These are phyloP conservation scores for Brachypodium distachyon DNA, from an alignment of 202 grass and related monocot species.

Conservation along the genomic window DNA sequence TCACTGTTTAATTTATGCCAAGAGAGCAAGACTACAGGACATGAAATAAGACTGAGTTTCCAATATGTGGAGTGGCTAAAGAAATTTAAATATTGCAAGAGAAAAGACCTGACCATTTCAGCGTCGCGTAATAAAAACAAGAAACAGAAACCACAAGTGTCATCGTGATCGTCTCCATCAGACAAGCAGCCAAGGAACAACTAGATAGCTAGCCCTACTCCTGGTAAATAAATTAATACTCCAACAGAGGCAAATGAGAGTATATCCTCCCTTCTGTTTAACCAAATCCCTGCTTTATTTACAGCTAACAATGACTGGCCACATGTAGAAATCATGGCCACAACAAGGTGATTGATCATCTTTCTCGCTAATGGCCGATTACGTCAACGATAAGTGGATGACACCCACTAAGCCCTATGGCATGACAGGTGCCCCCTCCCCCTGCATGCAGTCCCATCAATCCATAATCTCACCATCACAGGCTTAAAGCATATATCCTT, in stretches of 20 bases:
- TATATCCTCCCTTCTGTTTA: neutral
- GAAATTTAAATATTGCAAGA: too few relatives aligned
- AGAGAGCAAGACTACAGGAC: neutral
- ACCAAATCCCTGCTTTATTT: neutral
- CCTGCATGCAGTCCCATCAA: neutral
- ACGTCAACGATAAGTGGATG: slow-evolving; percentile 10
- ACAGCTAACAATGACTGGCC: neutral
- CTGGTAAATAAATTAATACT: too few relatives aligned
- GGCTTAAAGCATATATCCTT: slow-evolving; percentile 11
- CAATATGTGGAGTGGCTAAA: too few relatives aligned
- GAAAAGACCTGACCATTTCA: too few relatives aligned
- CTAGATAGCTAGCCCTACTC: neutral
- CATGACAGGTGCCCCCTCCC: slow-evolving; percentile 28
- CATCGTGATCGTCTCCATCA: neutral
- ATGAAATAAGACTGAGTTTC: neutral
- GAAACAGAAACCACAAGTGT: neutral
- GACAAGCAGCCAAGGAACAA: neutral
- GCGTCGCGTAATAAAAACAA: too few relatives aligned
- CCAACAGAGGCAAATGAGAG: neutral
- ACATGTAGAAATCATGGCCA: slow-evolving; percentile 24
- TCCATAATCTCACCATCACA: slow-evolving; percentile 14
- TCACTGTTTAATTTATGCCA: neutral
- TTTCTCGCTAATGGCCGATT: neutral
- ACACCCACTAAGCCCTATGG: slow-evolving; percentile 21
- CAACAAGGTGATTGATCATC: slow-evolving; percentile 20